phyloP scores from a whole-genome alignment of 2,329 filamentous ascomycete species.

The Lasiodiplodia hormozganensis region DNA sequence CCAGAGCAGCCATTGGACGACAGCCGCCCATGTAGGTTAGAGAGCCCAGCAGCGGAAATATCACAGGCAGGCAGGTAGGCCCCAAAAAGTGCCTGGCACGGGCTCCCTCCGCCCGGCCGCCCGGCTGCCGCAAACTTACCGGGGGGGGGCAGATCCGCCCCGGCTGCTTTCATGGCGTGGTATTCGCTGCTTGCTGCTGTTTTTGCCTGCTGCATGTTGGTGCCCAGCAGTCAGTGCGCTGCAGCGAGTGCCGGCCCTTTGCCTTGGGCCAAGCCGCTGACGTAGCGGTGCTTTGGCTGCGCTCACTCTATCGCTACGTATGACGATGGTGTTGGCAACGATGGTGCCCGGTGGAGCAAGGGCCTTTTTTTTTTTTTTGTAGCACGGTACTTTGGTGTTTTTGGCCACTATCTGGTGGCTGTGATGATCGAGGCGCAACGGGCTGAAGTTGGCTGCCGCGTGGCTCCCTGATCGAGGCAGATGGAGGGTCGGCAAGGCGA shows the following conservation, averaged over 20 bases:
- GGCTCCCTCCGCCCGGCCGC: not conserved
- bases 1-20: not conserved
- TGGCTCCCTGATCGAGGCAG: not conserved
- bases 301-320: not conserved
- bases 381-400: not conserved
- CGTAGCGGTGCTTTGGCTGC: slow-evolving; percentile 3
- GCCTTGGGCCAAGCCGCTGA: not conserved
- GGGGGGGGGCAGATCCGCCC: not conserved
- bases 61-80: not conserved
- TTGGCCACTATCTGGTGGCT: slow-evolving; percentile 5
- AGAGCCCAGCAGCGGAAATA: not conserved
- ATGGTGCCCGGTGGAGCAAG: not conserved
- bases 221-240: slow-evolving; percentile 5
- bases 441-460: slow-evolving; percentile 16
- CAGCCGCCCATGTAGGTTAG: not conserved
- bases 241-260: not conserved
- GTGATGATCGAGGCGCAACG: slow-evolving; percentile 3
- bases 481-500: slow-evolving; percentile 20
- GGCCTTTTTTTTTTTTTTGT: not conserved
- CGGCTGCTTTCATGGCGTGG: not conserved
- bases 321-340: not conserved
- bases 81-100: not conserved
- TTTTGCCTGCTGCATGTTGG: not conserved
- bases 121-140: not conserved
- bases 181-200: not conserved